These are phyloP conservation scores for Vitis hybrid DNA, from an alignment of 177 flowering plant genomes.

Conservation along the genomic window DNA sequence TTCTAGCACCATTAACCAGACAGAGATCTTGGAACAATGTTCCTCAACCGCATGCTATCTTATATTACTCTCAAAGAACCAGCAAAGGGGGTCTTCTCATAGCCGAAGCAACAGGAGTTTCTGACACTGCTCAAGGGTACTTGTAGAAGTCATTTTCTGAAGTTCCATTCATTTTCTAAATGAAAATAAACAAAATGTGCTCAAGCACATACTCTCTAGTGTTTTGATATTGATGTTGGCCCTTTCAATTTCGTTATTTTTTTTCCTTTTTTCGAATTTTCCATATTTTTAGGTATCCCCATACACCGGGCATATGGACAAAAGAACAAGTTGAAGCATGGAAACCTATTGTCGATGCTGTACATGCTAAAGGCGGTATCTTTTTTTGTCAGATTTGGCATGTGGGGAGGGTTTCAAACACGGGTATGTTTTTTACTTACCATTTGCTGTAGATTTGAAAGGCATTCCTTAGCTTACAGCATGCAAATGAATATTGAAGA, in stretches of 20 bases:
- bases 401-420: conserved; percentile 27
- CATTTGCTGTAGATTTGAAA: no score
- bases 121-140: conserved; percentile 32
- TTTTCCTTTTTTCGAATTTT: neutral
- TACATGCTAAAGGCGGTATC: conserved; percentile 43
- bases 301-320: conserved; percentile 46
- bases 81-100: conserved; percentile 30
- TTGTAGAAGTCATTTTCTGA: no score
- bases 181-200: no score
- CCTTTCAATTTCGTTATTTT: neutral
- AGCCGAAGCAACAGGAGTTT: conserved; percentile 26
- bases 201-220: neutral
- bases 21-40: conserved; percentile 22
- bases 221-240: neutral
- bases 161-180: no score
- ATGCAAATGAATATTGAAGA: no score
- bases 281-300: conserved; percentile 20
- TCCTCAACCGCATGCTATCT: conserved; percentile 28
- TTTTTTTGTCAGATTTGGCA: conserved; percentile 41
- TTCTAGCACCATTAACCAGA: conserved; percentile 27
- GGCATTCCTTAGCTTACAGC: no score
- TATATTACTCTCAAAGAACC: conserved; percentile 33
- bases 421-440: conserved; percentile 6
- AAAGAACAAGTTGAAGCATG: conserved; percentile 46
- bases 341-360: conserved; percentile 49